Evolutionary conservation across 768 basidiomycete genomes (phyloP).

Genomic region (Pisolithus marmoratus): DNA sequence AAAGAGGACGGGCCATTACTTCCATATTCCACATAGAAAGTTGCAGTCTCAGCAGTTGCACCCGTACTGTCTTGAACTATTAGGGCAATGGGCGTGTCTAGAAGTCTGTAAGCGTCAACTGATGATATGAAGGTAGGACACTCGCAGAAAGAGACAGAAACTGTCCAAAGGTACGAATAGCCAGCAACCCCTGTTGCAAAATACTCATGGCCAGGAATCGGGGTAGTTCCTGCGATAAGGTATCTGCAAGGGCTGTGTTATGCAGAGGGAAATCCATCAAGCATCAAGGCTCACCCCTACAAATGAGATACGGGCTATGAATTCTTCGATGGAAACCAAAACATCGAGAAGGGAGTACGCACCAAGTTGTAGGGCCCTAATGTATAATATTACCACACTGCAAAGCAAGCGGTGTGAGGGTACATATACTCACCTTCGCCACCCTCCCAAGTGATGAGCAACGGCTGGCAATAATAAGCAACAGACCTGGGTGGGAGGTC

Average conservation of each 20-base stretch:
- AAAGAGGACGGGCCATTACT: not conserved
- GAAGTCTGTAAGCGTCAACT: not conserved
- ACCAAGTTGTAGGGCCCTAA: not conserved
- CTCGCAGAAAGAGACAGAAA: not conserved
- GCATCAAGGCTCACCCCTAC: not conserved
- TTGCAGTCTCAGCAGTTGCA: not conserved
- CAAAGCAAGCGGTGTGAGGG: not conserved
- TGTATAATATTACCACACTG: not conserved
- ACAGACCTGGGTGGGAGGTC: not conserved
- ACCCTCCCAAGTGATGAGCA: not conserved
- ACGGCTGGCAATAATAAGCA: not conserved
- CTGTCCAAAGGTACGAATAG: not conserved
- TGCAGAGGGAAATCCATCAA: not conserved
- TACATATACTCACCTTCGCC: not conserved
- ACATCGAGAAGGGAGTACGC: not conserved
- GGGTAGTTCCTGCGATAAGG: not conserved
- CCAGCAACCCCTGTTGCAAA: not conserved
- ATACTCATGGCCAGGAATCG: not conserved
- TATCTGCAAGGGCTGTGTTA: not conserved
- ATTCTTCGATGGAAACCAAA: not conserved
- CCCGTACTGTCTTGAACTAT: constrained; percentile 1
- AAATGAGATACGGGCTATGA: not conserved
- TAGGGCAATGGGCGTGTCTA: not conserved
- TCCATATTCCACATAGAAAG: not conserved
- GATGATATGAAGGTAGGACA: not conserved